A percentile compares a stretch with the other conserved stretches of the same genome.
Evolutionary conservation across 306 rosid species (phyloP).

Genomic region (Fragaria vesca): DNA sequence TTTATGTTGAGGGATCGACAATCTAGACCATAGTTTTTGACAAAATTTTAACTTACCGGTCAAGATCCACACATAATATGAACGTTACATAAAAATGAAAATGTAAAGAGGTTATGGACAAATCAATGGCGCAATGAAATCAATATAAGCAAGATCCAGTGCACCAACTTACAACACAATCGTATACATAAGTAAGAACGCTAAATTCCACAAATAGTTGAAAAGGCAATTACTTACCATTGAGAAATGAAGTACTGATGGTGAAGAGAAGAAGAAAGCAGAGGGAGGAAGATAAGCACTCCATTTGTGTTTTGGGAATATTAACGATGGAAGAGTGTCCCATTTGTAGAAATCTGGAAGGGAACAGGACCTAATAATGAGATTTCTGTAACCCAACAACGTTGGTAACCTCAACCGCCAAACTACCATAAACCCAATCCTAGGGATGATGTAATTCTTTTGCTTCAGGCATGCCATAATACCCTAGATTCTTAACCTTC

Average conservation of each 20-base stretch:
- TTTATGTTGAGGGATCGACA: background rate
- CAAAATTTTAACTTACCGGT: background rate
- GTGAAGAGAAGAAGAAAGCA: constrained; percentile 47
- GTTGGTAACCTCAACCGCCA: constrained; percentile 27
- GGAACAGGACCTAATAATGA: constrained; percentile 1
- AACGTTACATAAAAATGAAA: background rate
- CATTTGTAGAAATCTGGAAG: constrained; percentile 33
- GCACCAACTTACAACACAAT: background rate
- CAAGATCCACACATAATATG: background rate
- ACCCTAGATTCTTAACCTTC: constrained; percentile 49
- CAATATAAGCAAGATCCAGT: background rate
- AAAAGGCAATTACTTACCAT: constrained; percentile 38
- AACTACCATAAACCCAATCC: constrained; percentile 12
- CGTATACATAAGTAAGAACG: background rate
- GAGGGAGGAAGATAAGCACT: constrained; percentile 39
- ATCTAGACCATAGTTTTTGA: background rate
- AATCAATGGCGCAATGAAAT: background rate
- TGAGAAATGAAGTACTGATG: constrained; percentile 25
- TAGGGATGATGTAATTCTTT: constrained; percentile 48
- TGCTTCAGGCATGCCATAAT: constrained; percentile 47
- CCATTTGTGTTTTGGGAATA: constrained; percentile 38
- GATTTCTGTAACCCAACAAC: constrained; percentile 44
- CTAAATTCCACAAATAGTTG: background rate
- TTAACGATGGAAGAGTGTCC: constrained; percentile 35
- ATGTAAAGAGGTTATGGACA: background rate